Evolutionary conservation across 768 basidiomycete species (phyloP).

Genomic region (Leccinellum albellum): DNA sequence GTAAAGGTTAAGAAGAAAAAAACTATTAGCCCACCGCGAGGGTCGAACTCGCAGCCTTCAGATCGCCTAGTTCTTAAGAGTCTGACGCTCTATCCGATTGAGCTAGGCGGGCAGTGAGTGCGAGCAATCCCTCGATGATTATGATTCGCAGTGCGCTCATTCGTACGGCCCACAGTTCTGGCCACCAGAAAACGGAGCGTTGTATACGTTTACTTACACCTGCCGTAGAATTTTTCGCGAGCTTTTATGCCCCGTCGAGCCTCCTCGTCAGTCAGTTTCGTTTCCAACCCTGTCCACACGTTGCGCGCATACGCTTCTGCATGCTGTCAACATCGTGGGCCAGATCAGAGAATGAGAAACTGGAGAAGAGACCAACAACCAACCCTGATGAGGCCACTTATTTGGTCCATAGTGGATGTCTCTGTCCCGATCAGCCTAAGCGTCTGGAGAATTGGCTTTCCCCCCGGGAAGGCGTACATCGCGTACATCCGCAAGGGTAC

Average conservation of each 20-base stretch:
- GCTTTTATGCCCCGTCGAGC: constrained; percentile 56
- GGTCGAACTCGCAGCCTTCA: constrained; percentile 65
- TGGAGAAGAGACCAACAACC: constrained; percentile 4
- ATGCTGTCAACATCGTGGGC: constrained; percentile 48
- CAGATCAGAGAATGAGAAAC: constrained; percentile 32
- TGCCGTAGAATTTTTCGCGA: constrained; percentile 45
- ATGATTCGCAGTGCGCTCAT: background rate
- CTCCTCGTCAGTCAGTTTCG: constrained; percentile 65
- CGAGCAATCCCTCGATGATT: background rate
- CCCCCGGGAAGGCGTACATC: constrained; percentile 55
- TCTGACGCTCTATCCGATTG: constrained; percentile 69
- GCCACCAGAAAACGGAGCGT: background rate
- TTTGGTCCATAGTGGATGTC: constrained; percentile 45
- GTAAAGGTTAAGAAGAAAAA: background rate
- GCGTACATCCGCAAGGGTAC: constrained; percentile 57
- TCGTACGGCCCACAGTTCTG: background rate
- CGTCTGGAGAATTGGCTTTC: constrained; percentile 49
- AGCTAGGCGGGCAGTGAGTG: constrained; percentile 49
- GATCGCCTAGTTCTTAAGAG: constrained; percentile 45
- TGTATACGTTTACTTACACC: constrained; percentile 1
- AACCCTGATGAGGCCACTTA: constrained; percentile 58
- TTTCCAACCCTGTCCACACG: constrained; percentile 53
- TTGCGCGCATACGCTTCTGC: constrained; percentile 64
- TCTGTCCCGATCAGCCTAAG: constrained; percentile 64
- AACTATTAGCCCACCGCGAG: constrained; percentile 48